Evolutionary conservation across 768 basidiomycete species (phyloP).

Genomic region (Tylopilus plumbeoviolaceoides): DNA sequence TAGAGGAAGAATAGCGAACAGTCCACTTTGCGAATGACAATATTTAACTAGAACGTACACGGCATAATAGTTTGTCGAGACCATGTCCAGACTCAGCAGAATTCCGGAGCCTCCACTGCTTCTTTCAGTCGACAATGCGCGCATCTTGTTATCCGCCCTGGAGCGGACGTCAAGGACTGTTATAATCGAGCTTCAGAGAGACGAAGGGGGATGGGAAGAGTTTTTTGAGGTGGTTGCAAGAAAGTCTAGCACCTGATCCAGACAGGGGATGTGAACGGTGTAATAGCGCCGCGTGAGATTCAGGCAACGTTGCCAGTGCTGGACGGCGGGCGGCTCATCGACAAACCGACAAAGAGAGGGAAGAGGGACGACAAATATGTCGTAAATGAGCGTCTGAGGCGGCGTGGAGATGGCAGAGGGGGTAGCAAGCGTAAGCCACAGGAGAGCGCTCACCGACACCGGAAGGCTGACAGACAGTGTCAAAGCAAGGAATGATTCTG

Average conservation of each 20-base stretch:
- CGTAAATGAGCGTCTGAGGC: background rate
- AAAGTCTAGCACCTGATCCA: background rate
- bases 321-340: constrained; percentile 9
- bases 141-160: constrained; percentile 9
- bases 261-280: constrained; percentile 4
- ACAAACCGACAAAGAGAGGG: constrained; percentile 6
- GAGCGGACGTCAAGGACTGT: constrained; percentile 3
- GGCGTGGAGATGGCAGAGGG: background rate
- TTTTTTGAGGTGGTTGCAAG: background rate
- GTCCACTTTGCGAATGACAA: background rate
- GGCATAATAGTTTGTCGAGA: constrained; percentile 31
- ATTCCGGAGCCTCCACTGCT: constrained; percentile 50
- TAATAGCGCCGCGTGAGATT: constrained; percentile 19
- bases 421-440: background rate
- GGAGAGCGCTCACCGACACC: background rate
- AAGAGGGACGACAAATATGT: background rate
- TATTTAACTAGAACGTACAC: background rate
- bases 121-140: constrained; percentile 34
- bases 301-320: constrained; percentile 8
- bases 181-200: background rate
- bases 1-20: background rate
- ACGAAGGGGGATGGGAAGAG: background rate
- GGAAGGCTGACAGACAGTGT: background rate
- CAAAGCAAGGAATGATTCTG: constrained; percentile 5
- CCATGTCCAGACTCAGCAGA: constrained; percentile 53